A percentile compares a stretch with the other conserved stretches of the same genome.
phyloP scores from a whole-genome alignment of 495 filamentous ascomycete species.

The Collariella sp. region DNA sequence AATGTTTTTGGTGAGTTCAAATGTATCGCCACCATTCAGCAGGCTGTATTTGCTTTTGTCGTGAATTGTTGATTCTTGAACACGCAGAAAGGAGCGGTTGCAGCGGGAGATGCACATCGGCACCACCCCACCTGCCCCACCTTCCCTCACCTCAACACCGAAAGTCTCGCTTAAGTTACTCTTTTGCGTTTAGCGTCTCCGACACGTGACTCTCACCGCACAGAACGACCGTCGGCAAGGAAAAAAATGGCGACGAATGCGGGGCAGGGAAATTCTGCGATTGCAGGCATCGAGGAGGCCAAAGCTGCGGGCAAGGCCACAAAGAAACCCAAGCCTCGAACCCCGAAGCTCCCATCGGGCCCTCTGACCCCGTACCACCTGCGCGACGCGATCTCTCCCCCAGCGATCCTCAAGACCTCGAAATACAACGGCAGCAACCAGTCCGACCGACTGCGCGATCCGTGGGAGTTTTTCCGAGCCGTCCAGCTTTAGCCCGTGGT shows the following conservation, averaged over 20 bases:
- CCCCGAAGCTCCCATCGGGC: conserved; percentile 11
- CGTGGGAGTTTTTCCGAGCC: background rate
- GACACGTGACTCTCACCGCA: conserved; percentile 22
- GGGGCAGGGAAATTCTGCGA: conserved; percentile 24
- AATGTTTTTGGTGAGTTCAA: no score
- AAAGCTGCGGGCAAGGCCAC: conserved; percentile 13
- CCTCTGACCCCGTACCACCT: conserved; percentile 15
- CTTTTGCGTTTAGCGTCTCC: conserved; percentile 2
- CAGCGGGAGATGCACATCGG: background rate
- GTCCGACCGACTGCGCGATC: background rate
- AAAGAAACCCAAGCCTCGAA: conserved; percentile 19
- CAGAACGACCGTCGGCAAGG: conserved; percentile 14
- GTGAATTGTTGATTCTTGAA: no score
- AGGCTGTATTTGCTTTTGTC: no score
- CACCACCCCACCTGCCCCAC: conserved; percentile 5
- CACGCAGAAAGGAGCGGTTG: background rate
- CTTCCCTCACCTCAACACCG: background rate
- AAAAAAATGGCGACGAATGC: conserved; percentile 27
- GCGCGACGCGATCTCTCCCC: conserved; percentile 16
- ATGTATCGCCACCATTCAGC: no score
- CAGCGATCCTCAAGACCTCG: conserved; percentile 6
- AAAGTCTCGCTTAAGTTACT: conserved; percentile 9
- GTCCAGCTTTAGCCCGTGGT: conserved; percentile 1
- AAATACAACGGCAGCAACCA: background rate
- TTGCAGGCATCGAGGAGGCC: conserved; percentile 8